phyloP scores from a whole-genome alignment of 306 rosid genomes.

The Vachellia pachyceras region DNA sequence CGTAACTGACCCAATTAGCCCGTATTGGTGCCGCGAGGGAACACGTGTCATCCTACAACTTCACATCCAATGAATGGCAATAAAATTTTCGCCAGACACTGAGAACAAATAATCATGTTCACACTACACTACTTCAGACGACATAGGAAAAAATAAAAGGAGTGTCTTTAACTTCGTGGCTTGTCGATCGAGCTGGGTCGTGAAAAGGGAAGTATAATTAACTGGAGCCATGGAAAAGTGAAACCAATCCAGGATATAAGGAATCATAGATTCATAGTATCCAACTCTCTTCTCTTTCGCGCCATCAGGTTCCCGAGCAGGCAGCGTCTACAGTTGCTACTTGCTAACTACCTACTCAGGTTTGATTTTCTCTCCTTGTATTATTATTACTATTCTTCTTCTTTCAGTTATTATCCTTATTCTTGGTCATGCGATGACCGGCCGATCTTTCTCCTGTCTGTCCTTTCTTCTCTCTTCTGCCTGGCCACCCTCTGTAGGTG shows the following conservation, averaged over 20 bases:
- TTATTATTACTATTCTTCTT: too few species aligned
- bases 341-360: slow-evolving; percentile 2
- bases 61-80: neutral
- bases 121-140: neutral
- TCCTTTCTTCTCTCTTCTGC: slow-evolving; percentile 6
- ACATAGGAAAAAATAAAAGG: neutral
- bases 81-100: neutral
- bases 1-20: neutral
- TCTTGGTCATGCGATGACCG: neutral
- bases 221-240: neutral
- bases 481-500: neutral
- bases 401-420: neutral
- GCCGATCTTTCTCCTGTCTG: slow-evolving; percentile 30
- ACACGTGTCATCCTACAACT: neutral
- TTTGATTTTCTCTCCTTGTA: slow-evolving; percentile 15
- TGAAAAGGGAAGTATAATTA: neutral
- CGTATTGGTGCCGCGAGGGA: neutral
- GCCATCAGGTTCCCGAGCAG: neutral
- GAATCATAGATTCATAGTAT: too few species aligned
- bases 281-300: slow-evolving; percentile 4
- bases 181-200: neutral
- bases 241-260: neutral
- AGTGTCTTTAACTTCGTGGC: neutral
- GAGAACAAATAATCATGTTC: neutral
- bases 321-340: neutral